These are phyloP conservation scores for Fragilariopsis cylindrus DNA, from an alignment of 108 stramenopile species.

Conservation along the genomic window DNA sequence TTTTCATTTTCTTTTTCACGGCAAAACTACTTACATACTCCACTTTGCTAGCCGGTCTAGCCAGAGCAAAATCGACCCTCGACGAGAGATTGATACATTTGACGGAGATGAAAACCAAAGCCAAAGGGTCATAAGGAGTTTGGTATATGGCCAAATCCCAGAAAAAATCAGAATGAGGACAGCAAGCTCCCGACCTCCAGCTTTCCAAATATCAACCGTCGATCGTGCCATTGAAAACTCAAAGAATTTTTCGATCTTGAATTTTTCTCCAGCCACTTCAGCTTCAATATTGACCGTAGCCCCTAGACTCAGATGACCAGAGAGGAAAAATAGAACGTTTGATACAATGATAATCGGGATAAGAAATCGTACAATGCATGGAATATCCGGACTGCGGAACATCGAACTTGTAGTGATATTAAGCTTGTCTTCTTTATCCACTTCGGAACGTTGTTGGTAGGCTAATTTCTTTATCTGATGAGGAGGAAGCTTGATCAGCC, in stretches of 20 bases:
- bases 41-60: slow-evolving; percentile 77
- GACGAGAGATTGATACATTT: slow-evolving; percentile 42
- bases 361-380: slow-evolving; percentile 39
- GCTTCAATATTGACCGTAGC: slow-evolving; percentile 66
- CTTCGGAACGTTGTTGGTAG: slow-evolving; percentile 29
- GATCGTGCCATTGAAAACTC: slow-evolving; percentile 71
- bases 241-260: slow-evolving; percentile 59
- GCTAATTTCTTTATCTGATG: slow-evolving; percentile 19
- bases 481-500: slow-evolving; percentile 46
- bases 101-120: slow-evolving; percentile 72
- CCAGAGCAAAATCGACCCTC: slow-evolving; percentile 69
- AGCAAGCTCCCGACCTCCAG: slow-evolving; percentile 67
- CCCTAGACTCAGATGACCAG: slow-evolving; percentile 75
- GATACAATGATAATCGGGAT: slow-evolving; percentile 69
- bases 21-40: slow-evolving; percentile 23
- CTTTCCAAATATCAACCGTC: slow-evolving; percentile 67
- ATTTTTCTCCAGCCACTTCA: slow-evolving; percentile 56
- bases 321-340: slow-evolving; percentile 74
- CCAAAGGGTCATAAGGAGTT: slow-evolving; percentile 58
- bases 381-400: slow-evolving; percentile 50
- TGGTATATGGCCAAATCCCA: slow-evolving; percentile 86
- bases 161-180: slow-evolving; percentile 72
- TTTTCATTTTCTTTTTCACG: not conserved
- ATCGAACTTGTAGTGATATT: slow-evolving; percentile 50
- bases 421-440: slow-evolving; percentile 37